These are phyloP conservation scores for Wickerhamiella azymoides DNA, from an alignment of 805 yeast genomes.

Conservation along the genomic window DNA sequence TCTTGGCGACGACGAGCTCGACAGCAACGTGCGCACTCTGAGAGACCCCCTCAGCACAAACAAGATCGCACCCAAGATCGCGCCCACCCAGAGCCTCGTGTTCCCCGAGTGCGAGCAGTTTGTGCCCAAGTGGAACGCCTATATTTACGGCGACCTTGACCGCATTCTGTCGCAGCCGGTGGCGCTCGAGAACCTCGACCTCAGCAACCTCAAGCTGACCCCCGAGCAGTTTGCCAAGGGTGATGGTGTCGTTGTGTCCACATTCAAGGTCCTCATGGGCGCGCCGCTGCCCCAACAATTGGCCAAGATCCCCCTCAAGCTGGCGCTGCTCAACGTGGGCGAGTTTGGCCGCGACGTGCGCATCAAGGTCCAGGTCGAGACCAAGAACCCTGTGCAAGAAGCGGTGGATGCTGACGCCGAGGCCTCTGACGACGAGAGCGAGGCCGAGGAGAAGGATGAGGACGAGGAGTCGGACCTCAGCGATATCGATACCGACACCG, in stretches of 20 bases:
- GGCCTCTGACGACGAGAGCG: conserved; percentile 22
- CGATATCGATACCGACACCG: conserved; percentile 52
- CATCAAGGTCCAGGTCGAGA: conserved; percentile 56
- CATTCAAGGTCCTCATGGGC: conserved; percentile 60
- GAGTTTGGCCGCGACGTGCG: conserved; percentile 76
- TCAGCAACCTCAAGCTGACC: conserved; percentile 40
- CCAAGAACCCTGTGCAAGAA: conserved; percentile 37
- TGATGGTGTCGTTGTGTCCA: conserved; percentile 38
- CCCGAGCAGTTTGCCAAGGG: conserved; percentile 34
- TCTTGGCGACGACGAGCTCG: conserved; percentile 15
- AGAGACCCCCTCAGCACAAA: conserved; percentile 59
- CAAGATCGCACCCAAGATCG: conserved; percentile 54
- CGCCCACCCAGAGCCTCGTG: conserved; percentile 55
- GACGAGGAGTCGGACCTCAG: conserved; percentile 32
- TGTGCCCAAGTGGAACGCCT: conserved; percentile 47
- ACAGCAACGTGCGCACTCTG: conserved; percentile 25
- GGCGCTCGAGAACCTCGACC: conserved; percentile 36
- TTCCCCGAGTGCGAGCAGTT: conserved; percentile 43
- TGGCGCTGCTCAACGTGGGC: conserved; percentile 54
- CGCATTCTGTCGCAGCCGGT: conserved; percentile 36
- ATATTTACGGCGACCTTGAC: conserved; percentile 61
- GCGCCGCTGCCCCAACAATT: conserved; percentile 63
- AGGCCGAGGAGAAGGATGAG: conserved; percentile 22
- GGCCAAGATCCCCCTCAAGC: conserved; percentile 56
- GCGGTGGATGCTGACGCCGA: conserved; percentile 22